These are phyloP conservation scores for Starmerella khaoyaiensis DNA, from an alignment of 805 yeast genomes.

Conservation along the genomic window DNA sequence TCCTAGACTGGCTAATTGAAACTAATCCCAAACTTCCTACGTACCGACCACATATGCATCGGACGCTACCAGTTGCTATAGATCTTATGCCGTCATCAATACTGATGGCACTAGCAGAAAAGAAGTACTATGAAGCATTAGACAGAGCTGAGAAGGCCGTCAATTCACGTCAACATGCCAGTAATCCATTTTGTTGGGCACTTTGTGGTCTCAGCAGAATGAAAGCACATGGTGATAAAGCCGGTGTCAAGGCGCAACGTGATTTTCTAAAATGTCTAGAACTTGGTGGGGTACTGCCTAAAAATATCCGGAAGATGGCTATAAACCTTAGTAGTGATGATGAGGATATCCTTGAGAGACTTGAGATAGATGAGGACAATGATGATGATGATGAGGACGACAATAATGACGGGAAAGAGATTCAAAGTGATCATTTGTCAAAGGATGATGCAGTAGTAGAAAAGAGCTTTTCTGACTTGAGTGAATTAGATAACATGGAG, in stretches of 20 bases:
- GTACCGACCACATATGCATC: background rate
- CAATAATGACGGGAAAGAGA: background rate
- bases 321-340: background rate
- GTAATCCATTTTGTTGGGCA: constrained; percentile 15
- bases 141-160: constrained; percentile 10
- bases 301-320: background rate
- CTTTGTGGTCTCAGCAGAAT: constrained; percentile 11
- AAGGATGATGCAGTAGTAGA: no score
- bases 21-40: constrained; percentile 11
- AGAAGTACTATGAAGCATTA: constrained; percentile 7
- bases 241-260: background rate
- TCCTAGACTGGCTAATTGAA: constrained; percentile 17
- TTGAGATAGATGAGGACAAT: background rate
- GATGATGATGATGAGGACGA: background rate
- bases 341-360: background rate
- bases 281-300: constrained; percentile 18
- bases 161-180: constrained; percentile 3
- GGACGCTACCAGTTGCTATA: constrained; percentile 4
- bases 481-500: no score
- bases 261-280: constrained; percentile 13
- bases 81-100: constrained; percentile 9
- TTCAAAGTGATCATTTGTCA: background rate
- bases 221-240: background rate
- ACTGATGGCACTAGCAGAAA: constrained; percentile 4
- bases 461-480: no score